Evolutionary conservation across 2,329 filamentous ascomycete genomes (phyloP).

Genomic region (Ophiostoma triangulosporum): DNA sequence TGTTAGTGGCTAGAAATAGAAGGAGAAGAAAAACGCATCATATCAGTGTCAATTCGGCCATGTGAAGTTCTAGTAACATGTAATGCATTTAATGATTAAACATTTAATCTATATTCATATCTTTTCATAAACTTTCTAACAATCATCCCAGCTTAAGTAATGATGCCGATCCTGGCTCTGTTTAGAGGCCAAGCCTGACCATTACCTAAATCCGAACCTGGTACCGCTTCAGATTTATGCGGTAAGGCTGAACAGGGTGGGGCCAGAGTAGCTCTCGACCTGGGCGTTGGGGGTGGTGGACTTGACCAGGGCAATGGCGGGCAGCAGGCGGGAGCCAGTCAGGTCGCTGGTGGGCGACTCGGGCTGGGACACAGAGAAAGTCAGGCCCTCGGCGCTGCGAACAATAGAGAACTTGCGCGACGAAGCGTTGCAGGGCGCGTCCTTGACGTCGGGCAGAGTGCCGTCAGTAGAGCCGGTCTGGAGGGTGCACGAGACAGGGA

Average conservation of each 20-base stretch:
- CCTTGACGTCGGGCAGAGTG: neutral
- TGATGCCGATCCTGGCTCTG: too few species aligned
- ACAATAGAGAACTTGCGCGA: neutral
- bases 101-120: too few species aligned
- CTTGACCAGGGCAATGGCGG: neutral
- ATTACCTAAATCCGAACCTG: too few species aligned
- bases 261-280: neutral
- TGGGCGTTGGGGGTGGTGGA: neutral
- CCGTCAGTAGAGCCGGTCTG: neutral
- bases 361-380: neutral
- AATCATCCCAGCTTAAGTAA: too few species aligned
- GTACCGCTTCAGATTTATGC: too few species aligned
- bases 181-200: too few species aligned
- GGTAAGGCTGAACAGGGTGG: neutral
- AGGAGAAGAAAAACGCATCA: too few species aligned
- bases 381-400: neutral
- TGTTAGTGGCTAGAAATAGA: too few species aligned
- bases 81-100: too few species aligned
- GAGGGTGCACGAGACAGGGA: neutral
- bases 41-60: too few species aligned
- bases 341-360: neutral
- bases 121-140: too few species aligned
- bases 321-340: neutral
- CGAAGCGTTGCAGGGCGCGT: neutral
- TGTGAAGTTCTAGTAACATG: too few species aligned